phyloP scores from a whole-genome alignment of 352 stramenopile species.

The Phytophthora syringae region DNA sequence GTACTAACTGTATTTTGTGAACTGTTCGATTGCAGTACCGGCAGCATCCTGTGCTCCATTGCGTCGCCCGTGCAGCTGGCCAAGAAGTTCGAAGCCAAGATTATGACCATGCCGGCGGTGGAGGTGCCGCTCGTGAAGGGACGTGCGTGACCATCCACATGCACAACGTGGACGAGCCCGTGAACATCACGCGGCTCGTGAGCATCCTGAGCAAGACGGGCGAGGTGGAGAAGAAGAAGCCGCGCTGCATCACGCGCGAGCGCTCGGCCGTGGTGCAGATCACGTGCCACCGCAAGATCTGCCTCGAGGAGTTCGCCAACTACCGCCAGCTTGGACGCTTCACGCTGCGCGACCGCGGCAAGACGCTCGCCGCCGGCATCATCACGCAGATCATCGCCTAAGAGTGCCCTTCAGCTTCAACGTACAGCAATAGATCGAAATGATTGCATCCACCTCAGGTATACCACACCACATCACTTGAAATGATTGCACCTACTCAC shows the following conservation, averaged over 20 bases:
- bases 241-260: conserved; percentile 87
- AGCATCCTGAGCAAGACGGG: conserved; percentile 76
- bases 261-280: conserved; percentile 87
- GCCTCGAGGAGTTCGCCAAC: conserved; percentile 79
- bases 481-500: not conserved
- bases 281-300: conserved; percentile 76
- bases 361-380: conserved; percentile 85
- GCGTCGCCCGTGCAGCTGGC: conserved; percentile 76
- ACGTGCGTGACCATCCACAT: conserved; percentile 86
- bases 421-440: not conserved
- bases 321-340: conserved; percentile 87
- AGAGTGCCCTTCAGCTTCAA: not conserved
- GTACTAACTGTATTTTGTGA: conserved; percentile 12
- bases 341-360: conserved; percentile 82
- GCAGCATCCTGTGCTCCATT: conserved; percentile 87
- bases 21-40: conserved; percentile 54
- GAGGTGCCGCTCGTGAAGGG: conserved; percentile 89
- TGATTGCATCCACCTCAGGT: not conserved
- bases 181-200: conserved; percentile 80
- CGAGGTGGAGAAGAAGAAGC: conserved; percentile 83
- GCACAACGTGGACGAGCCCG: conserved; percentile 88
- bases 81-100: conserved; percentile 87
- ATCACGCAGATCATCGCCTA: conserved; percentile 84
- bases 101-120: conserved; percentile 89
- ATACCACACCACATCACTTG: too few species aligned